phyloP scores from a whole-genome alignment of 148 eudicot species.

The Heliosperma pusillum region DNA sequence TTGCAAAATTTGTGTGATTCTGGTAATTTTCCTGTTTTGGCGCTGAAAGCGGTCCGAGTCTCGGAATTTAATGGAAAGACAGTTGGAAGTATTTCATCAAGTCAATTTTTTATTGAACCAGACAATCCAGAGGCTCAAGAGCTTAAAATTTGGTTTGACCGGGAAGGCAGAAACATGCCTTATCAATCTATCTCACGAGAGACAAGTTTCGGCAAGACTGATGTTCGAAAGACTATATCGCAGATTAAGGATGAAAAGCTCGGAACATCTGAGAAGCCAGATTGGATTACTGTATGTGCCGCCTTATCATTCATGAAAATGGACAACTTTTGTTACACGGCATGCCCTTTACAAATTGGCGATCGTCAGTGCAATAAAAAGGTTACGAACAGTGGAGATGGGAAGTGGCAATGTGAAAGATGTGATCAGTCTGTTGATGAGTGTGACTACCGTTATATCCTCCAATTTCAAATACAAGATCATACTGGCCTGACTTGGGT shows the following conservation, averaged over 20 bases:
- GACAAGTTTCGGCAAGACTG: conserved; percentile 36
- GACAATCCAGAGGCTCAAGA: conserved; percentile 74
- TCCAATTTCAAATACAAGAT: conserved; percentile 87
- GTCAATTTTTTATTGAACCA: conserved; percentile 77
- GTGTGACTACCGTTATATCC: conserved; percentile 83
- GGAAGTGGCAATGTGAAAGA: conserved; percentile 86
- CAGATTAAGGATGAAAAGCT: conserved; percentile 92
- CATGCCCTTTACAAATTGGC: conserved; percentile 68
- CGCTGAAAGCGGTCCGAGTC: conserved; percentile 69
- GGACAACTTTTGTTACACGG: conserved; percentile 83
- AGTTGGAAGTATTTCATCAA: conserved; percentile 65
- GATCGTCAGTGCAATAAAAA: conserved; percentile 88
- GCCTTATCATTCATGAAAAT: conserved; percentile 57
- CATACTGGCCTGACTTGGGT: conserved; percentile 88
- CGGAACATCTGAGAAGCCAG: conserved; percentile 90
- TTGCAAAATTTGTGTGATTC: conserved; percentile 73
- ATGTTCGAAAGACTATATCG: conserved; percentile 65
- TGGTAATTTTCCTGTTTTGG: conserved; percentile 78
- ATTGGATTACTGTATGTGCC: conserved; percentile 81
- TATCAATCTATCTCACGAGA: conserved; percentile 69
- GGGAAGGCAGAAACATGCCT: conserved; percentile 58
- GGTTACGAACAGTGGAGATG: conserved; percentile 87
- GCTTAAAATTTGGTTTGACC: conserved; percentile 70
- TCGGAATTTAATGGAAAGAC: conserved; percentile 79
- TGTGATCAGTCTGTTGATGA: conserved; percentile 82